These are phyloP conservation scores for Cordia subcordata DNA, from an alignment of 257 asterid genomes.

Conservation along the genomic window DNA sequence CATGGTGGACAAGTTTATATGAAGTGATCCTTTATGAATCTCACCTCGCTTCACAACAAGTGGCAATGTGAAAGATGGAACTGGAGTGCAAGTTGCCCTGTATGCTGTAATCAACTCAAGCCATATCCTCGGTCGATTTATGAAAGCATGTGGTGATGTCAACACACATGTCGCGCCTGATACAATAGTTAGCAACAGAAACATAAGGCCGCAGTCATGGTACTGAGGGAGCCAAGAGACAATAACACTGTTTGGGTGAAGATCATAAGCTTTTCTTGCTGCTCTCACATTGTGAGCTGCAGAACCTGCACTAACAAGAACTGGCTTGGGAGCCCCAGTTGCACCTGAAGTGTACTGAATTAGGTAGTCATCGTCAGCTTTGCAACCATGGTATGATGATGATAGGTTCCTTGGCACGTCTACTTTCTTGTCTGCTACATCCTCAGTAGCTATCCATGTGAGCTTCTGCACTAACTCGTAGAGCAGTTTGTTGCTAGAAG, in stretches of 20 bases:
- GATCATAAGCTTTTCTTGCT: constrained; percentile 63
- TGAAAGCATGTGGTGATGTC: constrained; percentile 56
- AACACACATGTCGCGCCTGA: constrained; percentile 71
- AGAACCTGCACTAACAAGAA: constrained; percentile 67
- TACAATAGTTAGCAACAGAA: constrained; percentile 48
- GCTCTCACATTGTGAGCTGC: constrained; percentile 85
- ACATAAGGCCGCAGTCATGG: constrained; percentile 87
- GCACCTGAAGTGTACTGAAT: constrained; percentile 88
- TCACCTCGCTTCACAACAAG: constrained; percentile 58
- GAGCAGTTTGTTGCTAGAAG: constrained; percentile 20
- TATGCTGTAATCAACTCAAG: constrained; percentile 53
- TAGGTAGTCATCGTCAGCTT: constrained; percentile 44
- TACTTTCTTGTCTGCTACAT: constrained; percentile 13
- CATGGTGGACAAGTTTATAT: constrained; percentile 37
- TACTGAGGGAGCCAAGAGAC: constrained; percentile 86
- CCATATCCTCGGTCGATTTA: constrained; percentile 70
- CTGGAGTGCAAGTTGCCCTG: constrained; percentile 71
- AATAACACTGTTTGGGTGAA: constrained; percentile 55
- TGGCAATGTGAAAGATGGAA: constrained; percentile 69
- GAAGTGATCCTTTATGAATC: constrained; percentile 11
- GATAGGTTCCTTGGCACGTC: not conserved
- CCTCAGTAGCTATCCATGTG: constrained; percentile 52
- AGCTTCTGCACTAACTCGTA: constrained; percentile 23
- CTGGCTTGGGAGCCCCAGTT: constrained; percentile 74
- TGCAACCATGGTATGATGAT: constrained; percentile 47